A percentile compares a stretch with the other conserved stretches of the same genome.
These are phyloP conservation scores for Calonectria hawksworthii DNA, from an alignment of 2,329 filamentous ascomycete species.

Conservation along the genomic window DNA sequence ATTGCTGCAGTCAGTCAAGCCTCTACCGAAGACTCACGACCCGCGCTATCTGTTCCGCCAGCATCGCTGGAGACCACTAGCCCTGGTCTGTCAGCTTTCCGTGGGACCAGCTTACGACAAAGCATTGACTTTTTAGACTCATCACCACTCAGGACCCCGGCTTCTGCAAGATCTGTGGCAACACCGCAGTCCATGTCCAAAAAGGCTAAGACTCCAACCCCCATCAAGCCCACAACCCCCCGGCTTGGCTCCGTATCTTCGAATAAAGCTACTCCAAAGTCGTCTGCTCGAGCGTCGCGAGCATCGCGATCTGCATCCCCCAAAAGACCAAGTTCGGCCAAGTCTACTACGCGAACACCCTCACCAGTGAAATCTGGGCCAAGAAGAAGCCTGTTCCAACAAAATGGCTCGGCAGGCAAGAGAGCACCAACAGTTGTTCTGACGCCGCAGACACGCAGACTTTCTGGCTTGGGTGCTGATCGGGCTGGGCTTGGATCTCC, in stretches of 20 bases:
- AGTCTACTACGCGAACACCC: slow-evolving; percentile 39
- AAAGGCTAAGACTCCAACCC: slow-evolving; percentile 43
- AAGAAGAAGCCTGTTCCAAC: slow-evolving; percentile 64
- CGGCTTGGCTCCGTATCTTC: slow-evolving; percentile 33
- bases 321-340: slow-evolving; percentile 30
- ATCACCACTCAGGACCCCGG: slow-evolving; percentile 53
- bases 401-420: slow-evolving; percentile 65
- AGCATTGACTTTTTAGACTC: slow-evolving; percentile 59
- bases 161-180: slow-evolving; percentile 39
- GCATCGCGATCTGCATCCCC: slow-evolving; percentile 38
- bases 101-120: slow-evolving; percentile 62
- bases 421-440: slow-evolving; percentile 75
- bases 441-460: slow-evolving; percentile 63
- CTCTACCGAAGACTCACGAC: slow-evolving; percentile 34
- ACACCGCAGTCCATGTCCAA: slow-evolving; percentile 34
- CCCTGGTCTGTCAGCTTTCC: slow-evolving; percentile 68
- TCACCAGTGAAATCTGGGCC: slow-evolving; percentile 42
- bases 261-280: slow-evolving; percentile 28
- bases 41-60: slow-evolving; percentile 49
- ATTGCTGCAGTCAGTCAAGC: slow-evolving; percentile 42
- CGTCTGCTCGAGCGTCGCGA: slow-evolving; percentile 27
- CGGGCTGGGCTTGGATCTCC: slow-evolving; percentile 82
- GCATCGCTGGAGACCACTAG: slow-evolving; percentile 58
- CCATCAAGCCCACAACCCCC: slow-evolving; percentile 43
- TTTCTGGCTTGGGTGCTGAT: slow-evolving; percentile 79